These are phyloP conservation scores for Lactarius trivialis DNA, from an alignment of 768 basidiomycete genomes.

Conservation along the genomic window DNA sequence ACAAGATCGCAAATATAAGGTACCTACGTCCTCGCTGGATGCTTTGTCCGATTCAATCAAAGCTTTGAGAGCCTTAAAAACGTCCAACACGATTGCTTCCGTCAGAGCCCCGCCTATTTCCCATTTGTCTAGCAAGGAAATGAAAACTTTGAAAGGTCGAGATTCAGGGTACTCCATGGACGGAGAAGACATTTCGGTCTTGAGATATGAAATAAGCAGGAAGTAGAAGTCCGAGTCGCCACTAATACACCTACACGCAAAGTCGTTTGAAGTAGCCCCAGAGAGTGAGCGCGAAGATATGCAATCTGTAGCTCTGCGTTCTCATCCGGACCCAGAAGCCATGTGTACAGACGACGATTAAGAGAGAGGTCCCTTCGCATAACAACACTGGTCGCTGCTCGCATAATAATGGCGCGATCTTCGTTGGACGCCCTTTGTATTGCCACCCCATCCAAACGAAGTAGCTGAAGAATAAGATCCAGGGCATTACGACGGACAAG, in stretches of 20 bases:
- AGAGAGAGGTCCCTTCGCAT: constrained; percentile 88
- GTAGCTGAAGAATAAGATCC: constrained; percentile 74
- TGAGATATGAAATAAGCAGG: constrained; percentile 5
- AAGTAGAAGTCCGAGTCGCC: background rate
- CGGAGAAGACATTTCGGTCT: constrained; percentile 74
- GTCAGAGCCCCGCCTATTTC: constrained; percentile 85
- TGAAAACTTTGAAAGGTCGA: constrained; percentile 91
- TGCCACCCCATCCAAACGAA: constrained; percentile 66
- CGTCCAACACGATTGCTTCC: constrained; percentile 69
- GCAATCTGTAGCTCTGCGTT: constrained; percentile 64
- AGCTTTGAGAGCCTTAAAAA: constrained; percentile 64
- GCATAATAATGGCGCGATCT: constrained; percentile 80
- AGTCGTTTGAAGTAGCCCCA: constrained; percentile 65
- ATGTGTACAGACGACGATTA: constrained; percentile 87
- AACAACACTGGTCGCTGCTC: constrained; percentile 81
- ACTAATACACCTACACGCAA: constrained; percentile 47
- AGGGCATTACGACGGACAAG: constrained; percentile 82
- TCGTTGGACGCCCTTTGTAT: constrained; percentile 61
- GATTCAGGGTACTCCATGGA: constrained; percentile 70
- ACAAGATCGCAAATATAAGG: background rate
- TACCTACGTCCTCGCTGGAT: constrained; percentile 53
- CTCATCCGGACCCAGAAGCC: constrained; percentile 85
- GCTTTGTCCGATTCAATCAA: constrained; percentile 48
- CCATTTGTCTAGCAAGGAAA: constrained; percentile 94
- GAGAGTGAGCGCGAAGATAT: constrained; percentile 61